Evolutionary conservation across 2,329 filamentous ascomycete genomes (phyloP).

Genomic region (Fusarium sulawesiense): DNA sequence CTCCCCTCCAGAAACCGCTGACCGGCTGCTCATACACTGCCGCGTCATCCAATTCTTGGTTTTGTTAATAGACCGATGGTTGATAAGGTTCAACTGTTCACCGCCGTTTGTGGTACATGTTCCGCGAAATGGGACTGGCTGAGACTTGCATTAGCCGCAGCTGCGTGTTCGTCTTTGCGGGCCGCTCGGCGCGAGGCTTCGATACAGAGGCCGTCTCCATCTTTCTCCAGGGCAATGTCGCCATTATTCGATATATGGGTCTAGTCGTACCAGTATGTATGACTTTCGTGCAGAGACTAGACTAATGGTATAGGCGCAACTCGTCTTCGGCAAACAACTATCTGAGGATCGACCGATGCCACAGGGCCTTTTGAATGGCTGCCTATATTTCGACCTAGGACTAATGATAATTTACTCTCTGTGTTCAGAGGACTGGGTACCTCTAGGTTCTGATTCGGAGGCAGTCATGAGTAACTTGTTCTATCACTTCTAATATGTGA

Average conservation of each 20-base stretch:
- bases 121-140: constrained; percentile 12
- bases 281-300: constrained; percentile 27
- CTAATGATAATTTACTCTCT: background rate
- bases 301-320: constrained; percentile 2
- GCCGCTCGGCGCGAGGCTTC: constrained; percentile 36
- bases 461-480: background rate
- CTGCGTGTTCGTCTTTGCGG: constrained; percentile 29
- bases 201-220: constrained; percentile 36
- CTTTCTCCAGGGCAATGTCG: constrained; percentile 33
- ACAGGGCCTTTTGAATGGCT: background rate
- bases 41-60: constrained; percentile 22
- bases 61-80: constrained; percentile 25
- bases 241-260: constrained; percentile 35
- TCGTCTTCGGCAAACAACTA: constrained; percentile 5
- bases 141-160: constrained; percentile 42
- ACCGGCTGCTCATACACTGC: constrained; percentile 35
- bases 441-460: background rate
- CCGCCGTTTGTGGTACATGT: constrained; percentile 41
- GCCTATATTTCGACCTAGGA: background rate
- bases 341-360: background rate
- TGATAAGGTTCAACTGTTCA: constrained; percentile 34
- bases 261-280: constrained; percentile 18
- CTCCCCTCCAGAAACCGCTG: constrained; percentile 40
- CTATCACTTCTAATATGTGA: background rate
- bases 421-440: background rate